Evolutionary conservation across 2,329 filamentous ascomycete genomes (phyloP), one percentile per base, ranked within the genome.

Genomic region (Venturia oleaginea): DNA sequence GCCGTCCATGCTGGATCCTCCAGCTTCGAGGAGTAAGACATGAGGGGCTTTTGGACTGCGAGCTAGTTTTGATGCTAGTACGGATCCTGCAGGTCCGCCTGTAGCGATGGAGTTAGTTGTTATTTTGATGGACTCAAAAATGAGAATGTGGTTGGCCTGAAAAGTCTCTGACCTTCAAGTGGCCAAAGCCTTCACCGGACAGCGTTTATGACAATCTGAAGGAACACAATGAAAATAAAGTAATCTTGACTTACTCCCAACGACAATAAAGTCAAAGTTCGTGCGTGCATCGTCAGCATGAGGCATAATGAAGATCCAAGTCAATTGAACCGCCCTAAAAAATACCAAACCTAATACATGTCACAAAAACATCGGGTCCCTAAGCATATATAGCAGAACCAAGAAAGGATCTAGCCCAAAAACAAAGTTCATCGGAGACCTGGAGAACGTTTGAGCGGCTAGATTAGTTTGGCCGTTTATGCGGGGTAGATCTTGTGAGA

Each of bases 221-320:
- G 4, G 51, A 43, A 19, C 37, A 15, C 15, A 46, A 13, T 3
- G 32, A 7, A 2, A 15, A n/a, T 17, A 61, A 13, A 32, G 15
- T 32, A 10, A 34, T 7, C 27, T 5, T 57, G 5, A 59, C 65
- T 38, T 65, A 66, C 65, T 57, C 10, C 65, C 65, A 51, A 66
- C 65, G 19, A 66, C 55, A 61, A 66, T 65, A 32, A 66, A 66
- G 48, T 66, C 65, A 32, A 66, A 66, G 30, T 59, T 64, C 37
- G 42, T 65, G 30, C 51, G 51, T 57, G 51, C 27, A 34, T 57
- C 51, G 1, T 57, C 51, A 30, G 51, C 51, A 30, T 57, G 51
- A 32, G 51, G 51, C 51, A 57, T 57, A n/a, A 5, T n/a, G 0
- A 54, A 54, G 2, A 17, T 19, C 19, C 19, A 13, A 32, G 11